These are phyloP conservation scores for Cladosporium austrohemisphaericum DNA, from an alignment of 2,329 filamentous ascomycete species.

Conservation along the genomic window DNA sequence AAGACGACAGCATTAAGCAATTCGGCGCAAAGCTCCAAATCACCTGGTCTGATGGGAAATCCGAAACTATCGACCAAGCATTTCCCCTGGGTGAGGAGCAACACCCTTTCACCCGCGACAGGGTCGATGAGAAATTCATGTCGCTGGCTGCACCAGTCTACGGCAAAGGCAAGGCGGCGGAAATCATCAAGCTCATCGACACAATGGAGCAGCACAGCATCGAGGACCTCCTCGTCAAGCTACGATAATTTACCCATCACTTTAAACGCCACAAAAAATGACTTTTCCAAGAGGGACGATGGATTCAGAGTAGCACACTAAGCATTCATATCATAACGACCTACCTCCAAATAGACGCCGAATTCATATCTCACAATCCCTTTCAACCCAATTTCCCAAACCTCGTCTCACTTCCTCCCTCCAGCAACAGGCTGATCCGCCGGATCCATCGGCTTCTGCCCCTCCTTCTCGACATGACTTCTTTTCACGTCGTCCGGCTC, in stretches of 20 bases:
- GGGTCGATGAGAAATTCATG: conserved; percentile 30
- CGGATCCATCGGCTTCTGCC: conserved; percentile 22
- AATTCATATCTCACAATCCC: not conserved
- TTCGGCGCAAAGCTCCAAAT: conserved; percentile 25
- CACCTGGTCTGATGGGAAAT: conserved; percentile 23
- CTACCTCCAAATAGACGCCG: not conserved
- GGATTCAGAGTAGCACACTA: not conserved
- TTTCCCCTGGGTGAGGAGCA: conserved; percentile 29
- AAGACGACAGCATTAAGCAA: conserved; percentile 22
- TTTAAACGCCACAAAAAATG: not conserved
- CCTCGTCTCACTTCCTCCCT: not conserved
- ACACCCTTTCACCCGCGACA: conserved; percentile 29
- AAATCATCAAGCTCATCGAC: conserved; percentile 24
- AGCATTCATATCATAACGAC: not conserved
- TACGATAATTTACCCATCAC: conserved; percentile 13
- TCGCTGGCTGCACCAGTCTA: conserved; percentile 24
- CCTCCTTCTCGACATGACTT: conserved; percentile 21
- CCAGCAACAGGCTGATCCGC: conserved; percentile 18
- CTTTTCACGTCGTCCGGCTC: conserved; percentile 22
- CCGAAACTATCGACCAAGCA: conserved; percentile 21
- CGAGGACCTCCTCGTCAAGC: conserved; percentile 19
- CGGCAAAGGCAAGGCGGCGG: conserved; percentile 21
- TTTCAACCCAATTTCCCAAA: not conserved
- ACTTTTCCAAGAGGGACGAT: not conserved
- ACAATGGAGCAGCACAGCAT: conserved; percentile 23